Evolutionary conservation across 148 eudicot species (phyloP).

Genomic region (Simmondsia chinensis): DNA sequence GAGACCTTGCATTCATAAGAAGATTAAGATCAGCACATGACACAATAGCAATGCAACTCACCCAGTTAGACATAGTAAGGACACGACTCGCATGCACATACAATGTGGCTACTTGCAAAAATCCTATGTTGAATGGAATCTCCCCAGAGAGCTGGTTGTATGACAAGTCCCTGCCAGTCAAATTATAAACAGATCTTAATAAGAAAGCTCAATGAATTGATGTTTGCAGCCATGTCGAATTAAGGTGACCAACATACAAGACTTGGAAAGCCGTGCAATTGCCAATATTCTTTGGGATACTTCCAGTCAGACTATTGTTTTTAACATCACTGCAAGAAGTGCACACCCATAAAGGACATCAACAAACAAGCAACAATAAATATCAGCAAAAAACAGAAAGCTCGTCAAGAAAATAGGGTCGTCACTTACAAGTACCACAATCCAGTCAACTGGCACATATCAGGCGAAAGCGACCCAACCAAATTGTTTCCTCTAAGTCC

Average conservation of each 20-base stretch:
- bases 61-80: not conserved
- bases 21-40: not conserved
- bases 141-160: slow-evolving; percentile 82
- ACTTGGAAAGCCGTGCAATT: slow-evolving; percentile 95
- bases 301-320: slow-evolving; percentile 88
- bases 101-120: slow-evolving; percentile 98
- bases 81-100: slow-evolving; percentile 30
- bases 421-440: slow-evolving; percentile 99
- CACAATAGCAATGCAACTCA: not conserved
- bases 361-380: not conserved
- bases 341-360: not conserved
- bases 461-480: slow-evolving; percentile 77
- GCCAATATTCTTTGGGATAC: slow-evolving; percentile 61
- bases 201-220: not conserved
- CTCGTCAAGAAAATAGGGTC: too few relatives aligned
- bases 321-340: slow-evolving; percentile 68
- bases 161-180: slow-evolving; percentile 67
- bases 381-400: too few relatives aligned
- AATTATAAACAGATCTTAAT: slow-evolving; percentile 3
- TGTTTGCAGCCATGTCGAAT: not conserved
- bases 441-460: slow-evolving; percentile 95
- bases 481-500: slow-evolving; percentile 85
- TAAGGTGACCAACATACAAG: slow-evolving; percentile 49
- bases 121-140: slow-evolving; percentile 93
- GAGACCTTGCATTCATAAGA: slow-evolving; percentile 31